Percentiles rank a stretch among this genome's conserved stretches.
Evolutionary conservation across 345 rosid genomes (phyloP).

Genomic region (Aquilaria yunnanensis): DNA sequence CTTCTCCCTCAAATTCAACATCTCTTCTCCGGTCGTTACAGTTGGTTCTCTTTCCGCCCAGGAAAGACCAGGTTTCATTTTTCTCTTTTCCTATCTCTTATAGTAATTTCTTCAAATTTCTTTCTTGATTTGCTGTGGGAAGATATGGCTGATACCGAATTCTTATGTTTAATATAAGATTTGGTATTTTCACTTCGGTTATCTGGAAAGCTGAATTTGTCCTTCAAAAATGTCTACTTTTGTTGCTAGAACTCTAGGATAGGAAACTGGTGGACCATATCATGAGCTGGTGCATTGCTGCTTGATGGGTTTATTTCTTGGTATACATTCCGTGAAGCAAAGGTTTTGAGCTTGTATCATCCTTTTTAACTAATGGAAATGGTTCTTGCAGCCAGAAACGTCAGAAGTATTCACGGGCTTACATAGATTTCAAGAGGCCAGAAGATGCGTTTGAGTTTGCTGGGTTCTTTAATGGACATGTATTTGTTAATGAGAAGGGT

Average conservation of each 20-base stretch:
- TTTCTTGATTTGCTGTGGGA: background rate
- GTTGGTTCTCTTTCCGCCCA: constrained; percentile 49
- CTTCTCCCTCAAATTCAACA: constrained; percentile 49
- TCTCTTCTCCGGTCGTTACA: constrained; percentile 50
- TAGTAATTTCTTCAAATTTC: background rate
- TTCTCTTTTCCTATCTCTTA: background rate
- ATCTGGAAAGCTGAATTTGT: background rate
- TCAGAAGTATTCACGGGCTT: constrained; percentile 58
- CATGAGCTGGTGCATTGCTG: background rate
- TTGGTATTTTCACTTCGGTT: background rate
- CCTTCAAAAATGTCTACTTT: background rate
- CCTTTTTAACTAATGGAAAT: background rate
- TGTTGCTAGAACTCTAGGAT: background rate
- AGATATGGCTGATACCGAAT: background rate
- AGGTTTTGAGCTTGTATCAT: no score
- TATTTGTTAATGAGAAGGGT: constrained; percentile 77
- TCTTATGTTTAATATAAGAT: background rate
- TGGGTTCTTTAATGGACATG: constrained; percentile 60
- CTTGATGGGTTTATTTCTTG: background rate
- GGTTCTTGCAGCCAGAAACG: constrained; percentile 35
- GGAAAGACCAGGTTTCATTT: constrained; percentile 47
- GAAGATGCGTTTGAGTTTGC: constrained; percentile 67
- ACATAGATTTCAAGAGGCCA: constrained; percentile 48
- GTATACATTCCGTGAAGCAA: background rate
- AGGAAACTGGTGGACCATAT: background rate